Evolutionary conservation across 2,329 filamentous ascomycete species (phyloP).

Genomic region (Colletotrichum brevisporum): DNA sequence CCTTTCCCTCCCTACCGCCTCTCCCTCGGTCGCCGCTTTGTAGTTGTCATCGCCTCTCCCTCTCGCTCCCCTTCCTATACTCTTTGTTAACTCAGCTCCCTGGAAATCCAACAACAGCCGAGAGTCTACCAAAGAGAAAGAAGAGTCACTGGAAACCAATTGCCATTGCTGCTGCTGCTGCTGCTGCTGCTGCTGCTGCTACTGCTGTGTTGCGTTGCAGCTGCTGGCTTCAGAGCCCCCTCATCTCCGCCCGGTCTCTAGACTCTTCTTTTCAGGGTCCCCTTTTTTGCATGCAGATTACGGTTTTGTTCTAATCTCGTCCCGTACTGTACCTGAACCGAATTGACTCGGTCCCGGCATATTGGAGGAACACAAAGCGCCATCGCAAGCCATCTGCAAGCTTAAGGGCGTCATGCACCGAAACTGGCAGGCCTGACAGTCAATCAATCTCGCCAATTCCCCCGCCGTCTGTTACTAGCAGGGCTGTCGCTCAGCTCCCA

Average conservation of each 20-base stretch:
- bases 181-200: too few relatives aligned
- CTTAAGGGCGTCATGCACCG: background rate
- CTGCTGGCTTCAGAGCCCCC: conserved; percentile 1
- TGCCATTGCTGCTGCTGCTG: too few relatives aligned
- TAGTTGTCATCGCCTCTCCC: background rate
- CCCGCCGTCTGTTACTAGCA: background rate
- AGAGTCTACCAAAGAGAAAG: too few relatives aligned
- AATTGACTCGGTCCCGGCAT: conserved; percentile 9
- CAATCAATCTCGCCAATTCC: background rate
- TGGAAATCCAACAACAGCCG: background rate
- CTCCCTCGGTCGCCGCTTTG: conserved; percentile 37
- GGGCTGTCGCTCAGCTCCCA: background rate
- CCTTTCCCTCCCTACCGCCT: conserved; percentile 25
- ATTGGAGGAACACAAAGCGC: conserved; percentile 25
- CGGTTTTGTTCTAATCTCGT: conserved; percentile 24
- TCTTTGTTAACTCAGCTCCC: conserved; percentile 21
- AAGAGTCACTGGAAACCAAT: too few relatives aligned
- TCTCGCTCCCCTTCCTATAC: background rate
- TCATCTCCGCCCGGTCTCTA: background rate
- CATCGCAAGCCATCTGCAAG: conserved; percentile 10
- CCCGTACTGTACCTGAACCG: conserved; percentile 12
- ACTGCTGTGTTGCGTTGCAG: too few relatives aligned
- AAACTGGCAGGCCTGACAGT: background rate
- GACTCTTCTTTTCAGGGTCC: background rate
- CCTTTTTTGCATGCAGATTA: conserved; percentile 1